Conservation (phyloP, 2,329 filamentous ascomycete genomes). For the Colletotrichum zoysiae region DNA sequence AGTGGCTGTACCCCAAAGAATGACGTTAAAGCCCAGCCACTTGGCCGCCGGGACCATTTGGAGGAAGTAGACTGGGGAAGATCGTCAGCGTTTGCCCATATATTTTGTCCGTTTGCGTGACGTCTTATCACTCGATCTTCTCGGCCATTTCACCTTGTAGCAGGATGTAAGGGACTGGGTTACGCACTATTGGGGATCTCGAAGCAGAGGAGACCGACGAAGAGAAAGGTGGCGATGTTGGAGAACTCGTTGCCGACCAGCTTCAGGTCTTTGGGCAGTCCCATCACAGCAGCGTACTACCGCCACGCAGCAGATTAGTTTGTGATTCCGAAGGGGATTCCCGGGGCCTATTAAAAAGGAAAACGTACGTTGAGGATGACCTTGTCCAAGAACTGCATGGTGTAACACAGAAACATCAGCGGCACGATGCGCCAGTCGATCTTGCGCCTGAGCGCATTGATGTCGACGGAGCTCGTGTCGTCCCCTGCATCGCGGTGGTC, state of each 20-base stretch:
- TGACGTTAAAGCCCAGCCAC: constrained; percentile 70
- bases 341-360: background rate
- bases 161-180: constrained; percentile 37
- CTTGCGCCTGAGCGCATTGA: constrained; percentile 63
- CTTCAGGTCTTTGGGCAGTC: constrained; percentile 65
- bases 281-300: constrained; percentile 76
- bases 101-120: background rate
- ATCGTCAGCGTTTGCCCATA: background rate
- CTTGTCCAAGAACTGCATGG: constrained; percentile 75
- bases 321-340: background rate
- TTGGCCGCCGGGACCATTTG: constrained; percentile 72
- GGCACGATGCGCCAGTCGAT: constrained; percentile 72
- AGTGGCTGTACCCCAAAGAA: constrained; percentile 70
- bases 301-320: constrained; percentile 21
- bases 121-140: background rate
- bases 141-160: background rate
- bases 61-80: constrained; percentile 64
- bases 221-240: constrained; percentile 72
- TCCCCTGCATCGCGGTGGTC: constrained; percentile 53
- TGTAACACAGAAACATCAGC: constrained; percentile 72
- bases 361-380: constrained; percentile 69
- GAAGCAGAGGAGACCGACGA: constrained; percentile 70
- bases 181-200: constrained; percentile 69
- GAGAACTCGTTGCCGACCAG: constrained; percentile 72
- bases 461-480: constrained; percentile 54